These are phyloP conservation scores for Pelargonium australe DNA, from an alignment of 441 rosid species.

Conservation along the genomic window DNA sequence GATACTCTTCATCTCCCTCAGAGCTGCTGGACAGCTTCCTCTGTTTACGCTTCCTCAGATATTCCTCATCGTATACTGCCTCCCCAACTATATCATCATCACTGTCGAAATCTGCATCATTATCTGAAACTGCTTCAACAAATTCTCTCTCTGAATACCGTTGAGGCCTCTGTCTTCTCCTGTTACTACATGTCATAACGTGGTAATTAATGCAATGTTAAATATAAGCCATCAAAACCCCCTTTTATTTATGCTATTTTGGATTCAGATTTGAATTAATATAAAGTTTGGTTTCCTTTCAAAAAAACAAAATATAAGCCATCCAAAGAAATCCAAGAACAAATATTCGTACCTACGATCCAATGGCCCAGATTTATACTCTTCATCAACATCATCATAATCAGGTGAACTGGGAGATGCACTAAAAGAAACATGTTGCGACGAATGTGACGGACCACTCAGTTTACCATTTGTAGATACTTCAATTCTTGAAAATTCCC, in stretches of 20 bases:
- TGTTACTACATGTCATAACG: constrained; percentile 40
- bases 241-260: too few species aligned
- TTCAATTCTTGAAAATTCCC: constrained; percentile 62
- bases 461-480: constrained; percentile 63
- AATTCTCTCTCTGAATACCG: constrained; percentile 75
- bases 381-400: constrained; percentile 56
- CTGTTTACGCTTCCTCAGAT: constrained; percentile 75
- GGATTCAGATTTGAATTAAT: too few species aligned
- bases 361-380: constrained; percentile 42
- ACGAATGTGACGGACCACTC: constrained; percentile 41
- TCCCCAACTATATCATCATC: constrained; percentile 99
- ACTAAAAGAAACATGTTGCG: constrained; percentile 44
- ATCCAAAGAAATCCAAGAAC: not conserved
- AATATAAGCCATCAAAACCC: constrained; percentile 5
- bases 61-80: constrained; percentile 92
- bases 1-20: constrained; percentile 94
- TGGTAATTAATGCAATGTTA: constrained; percentile 15
- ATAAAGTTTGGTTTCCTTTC: too few species aligned
- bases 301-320: too few species aligned
- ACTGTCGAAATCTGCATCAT: constrained; percentile 72
- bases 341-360: constrained; percentile 59
- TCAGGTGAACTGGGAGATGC: constrained; percentile 57
- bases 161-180: constrained; percentile 82
- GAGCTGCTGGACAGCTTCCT: constrained; percentile 76
- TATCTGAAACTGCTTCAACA: constrained; percentile 84